Percentiles rank a stretch among this genome's conserved stretches.
phyloP scores from a whole-genome alignment of 257 asterid genomes.

The Verbascum thapsus region DNA sequence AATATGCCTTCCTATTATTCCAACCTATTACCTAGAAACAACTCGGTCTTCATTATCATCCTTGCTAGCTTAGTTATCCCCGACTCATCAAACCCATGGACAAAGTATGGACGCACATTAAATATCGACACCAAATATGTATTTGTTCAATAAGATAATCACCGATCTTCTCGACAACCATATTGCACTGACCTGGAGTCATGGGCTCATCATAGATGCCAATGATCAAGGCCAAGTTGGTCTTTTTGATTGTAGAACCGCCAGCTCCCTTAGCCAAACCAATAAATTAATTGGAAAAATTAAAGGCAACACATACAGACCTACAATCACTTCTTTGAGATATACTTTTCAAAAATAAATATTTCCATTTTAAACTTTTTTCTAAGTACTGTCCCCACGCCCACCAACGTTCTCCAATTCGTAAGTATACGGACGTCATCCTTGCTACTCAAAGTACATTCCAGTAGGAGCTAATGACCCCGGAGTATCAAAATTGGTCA shows the following conservation, averaged over 20 bases:
- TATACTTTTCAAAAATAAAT: not conserved
- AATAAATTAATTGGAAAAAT: constrained; percentile 1
- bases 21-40: too few species aligned
- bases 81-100: too few species aligned
- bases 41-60: too few species aligned
- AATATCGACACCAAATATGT: too few species aligned
- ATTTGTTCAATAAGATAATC: constrained; percentile 69
- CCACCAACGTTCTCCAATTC: too few species aligned
- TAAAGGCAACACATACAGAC: constrained; percentile 16
- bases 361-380: too few species aligned
- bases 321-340: not conserved
- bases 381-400: too few species aligned
- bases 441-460: constrained; percentile 45
- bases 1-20: too few species aligned
- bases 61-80: too few species aligned
- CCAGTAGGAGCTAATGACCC: constrained; percentile 82
- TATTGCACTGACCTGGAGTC: constrained; percentile 72
- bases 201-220: constrained; percentile 81
- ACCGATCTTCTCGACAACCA: constrained; percentile 79
- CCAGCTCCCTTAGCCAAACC: constrained; percentile 66
- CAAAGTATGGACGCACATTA: too few species aligned
- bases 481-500: constrained; percentile 58
- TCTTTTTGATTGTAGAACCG: constrained; percentile 72
- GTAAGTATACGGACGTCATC: too few species aligned
- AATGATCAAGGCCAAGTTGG: constrained; percentile 52